These are phyloP conservation scores for Melocanna baccifera DNA, from an alignment of 176 grass and related monocot species.

Conservation along the genomic window DNA sequence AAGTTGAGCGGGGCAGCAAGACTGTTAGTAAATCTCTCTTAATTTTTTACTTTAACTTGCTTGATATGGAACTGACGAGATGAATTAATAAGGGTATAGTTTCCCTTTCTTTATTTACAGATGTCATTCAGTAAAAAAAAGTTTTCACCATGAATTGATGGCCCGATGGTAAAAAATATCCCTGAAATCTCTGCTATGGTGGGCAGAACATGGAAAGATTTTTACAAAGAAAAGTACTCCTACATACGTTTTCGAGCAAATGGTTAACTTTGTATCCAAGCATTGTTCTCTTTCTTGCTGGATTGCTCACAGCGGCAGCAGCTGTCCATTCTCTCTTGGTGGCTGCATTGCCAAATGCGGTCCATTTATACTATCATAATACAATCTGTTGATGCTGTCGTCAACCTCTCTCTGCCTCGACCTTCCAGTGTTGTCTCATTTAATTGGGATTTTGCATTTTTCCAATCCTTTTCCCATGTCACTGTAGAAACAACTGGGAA, in stretches of 20 bases:
- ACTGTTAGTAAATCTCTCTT: too few relatives aligned
- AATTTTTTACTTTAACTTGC: neutral
- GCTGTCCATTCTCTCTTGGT: neutral
- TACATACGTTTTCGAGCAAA: neutral
- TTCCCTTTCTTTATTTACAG: neutral
- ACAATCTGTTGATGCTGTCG: neutral
- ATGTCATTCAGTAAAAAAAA: neutral
- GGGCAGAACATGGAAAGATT: neutral
- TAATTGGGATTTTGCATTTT: neutral
- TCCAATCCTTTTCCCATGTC: neutral
- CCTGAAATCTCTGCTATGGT: neutral
- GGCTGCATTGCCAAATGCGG: neutral
- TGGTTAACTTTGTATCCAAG: neutral
- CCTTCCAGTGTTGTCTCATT: neutral
- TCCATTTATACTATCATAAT: neutral
- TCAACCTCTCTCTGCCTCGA: neutral
- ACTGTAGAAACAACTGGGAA: neutral
- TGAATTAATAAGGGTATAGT: neutral
- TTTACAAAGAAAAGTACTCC: neutral
- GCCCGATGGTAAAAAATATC: neutral
- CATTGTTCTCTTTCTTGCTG: neutral
- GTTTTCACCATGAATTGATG: too few relatives aligned
- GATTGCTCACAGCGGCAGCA: neutral
- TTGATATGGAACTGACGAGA: neutral
- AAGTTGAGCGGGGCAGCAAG: too few relatives aligned